Evolutionary conservation across 2,329 filamentous ascomycete species (phyloP).

Genomic region (Talaromyces sp.): DNA sequence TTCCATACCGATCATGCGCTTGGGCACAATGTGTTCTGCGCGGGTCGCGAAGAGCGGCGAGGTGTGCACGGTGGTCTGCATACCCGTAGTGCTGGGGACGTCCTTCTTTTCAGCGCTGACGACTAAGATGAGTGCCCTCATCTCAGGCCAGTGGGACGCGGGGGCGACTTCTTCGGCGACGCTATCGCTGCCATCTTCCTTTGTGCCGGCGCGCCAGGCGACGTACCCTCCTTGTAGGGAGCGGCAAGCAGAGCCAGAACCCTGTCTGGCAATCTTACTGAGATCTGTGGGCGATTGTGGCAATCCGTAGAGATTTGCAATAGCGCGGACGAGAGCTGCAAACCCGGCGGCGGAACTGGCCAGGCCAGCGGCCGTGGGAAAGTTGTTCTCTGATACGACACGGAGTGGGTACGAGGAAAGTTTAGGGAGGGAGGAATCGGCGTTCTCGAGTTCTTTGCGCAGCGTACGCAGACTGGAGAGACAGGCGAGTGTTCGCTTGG

Average conservation of each 20-base stretch:
- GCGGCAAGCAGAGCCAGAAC: slow-evolving; percentile 90
- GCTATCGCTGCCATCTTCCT: slow-evolving; percentile 78
- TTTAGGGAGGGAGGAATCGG: slow-evolving; percentile 71
- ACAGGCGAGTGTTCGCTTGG: slow-evolving; percentile 89
- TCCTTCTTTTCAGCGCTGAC: slow-evolving; percentile 94
- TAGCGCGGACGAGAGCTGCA: slow-evolving; percentile 66
- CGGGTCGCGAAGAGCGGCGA: slow-evolving; percentile 81
- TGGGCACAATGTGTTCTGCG: slow-evolving; percentile 71
- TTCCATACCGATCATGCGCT: slow-evolving; percentile 80
- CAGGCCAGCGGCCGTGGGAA: slow-evolving; percentile 92
- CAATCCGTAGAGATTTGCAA: slow-evolving; percentile 87
- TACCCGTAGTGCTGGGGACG: slow-evolving; percentile 85
- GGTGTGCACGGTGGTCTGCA: slow-evolving; percentile 94
- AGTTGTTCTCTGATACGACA: slow-evolving; percentile 96
- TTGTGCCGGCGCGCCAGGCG: slow-evolving; percentile 79
- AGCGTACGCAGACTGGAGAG: slow-evolving; percentile 79
- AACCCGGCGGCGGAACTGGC: slow-evolving; percentile 63
- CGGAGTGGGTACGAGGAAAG: slow-evolving; percentile 73
- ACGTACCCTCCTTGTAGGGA: slow-evolving; percentile 94
- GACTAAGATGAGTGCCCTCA: slow-evolving; percentile 88
- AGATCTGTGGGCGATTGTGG: slow-evolving; percentile 77
- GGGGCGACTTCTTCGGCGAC: slow-evolving; percentile 83
- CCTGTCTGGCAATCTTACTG: slow-evolving; percentile 84
- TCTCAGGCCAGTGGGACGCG: slow-evolving; percentile 87
- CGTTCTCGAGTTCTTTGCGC: slow-evolving; percentile 69